These are phyloP conservation scores for Bassia scoparia DNA, from an alignment of 148 eudicot genomes.

Conservation along the genomic window DNA sequence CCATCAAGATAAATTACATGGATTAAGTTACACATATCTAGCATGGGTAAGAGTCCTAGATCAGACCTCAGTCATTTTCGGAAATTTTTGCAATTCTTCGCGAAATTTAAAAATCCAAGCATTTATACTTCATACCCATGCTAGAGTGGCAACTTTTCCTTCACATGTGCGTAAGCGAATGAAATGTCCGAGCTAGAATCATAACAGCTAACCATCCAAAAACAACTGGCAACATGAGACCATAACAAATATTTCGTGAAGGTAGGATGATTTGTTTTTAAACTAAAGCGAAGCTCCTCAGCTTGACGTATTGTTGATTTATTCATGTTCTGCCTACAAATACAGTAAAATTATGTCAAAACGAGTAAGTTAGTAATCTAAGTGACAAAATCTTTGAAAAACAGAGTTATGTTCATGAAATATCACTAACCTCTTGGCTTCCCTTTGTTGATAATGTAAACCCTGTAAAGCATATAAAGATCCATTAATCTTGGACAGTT, in stretches of 20 bases:
- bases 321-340: constrained; percentile 18
- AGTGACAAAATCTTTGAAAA: neutral
- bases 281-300: constrained; percentile 14
- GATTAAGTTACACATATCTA: neutral
- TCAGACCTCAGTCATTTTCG: neutral
- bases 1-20: neutral
- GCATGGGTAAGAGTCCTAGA: neutral
- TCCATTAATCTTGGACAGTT: neutral
- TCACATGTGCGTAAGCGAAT: neutral
- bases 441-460: neutral
- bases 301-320: constrained; percentile 13
- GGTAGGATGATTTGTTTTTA: constrained; percentile 17
- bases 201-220: constrained; percentile 34
- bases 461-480: constrained; percentile 18
- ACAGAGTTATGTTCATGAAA: neutral
- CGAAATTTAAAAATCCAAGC: neutral
- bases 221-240: constrained; percentile 21
- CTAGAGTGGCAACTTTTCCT: neutral
- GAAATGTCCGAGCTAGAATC: too few species aligned
- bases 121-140: neutral
- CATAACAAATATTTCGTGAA: constrained; percentile 9
- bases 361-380: neutral
- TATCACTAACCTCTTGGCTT: constrained; percentile 22
- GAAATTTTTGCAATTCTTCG: neutral
- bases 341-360: neutral